phyloP scores from a whole-genome alignment of 257 asterid species.

The Asclepias syriaca region DNA sequence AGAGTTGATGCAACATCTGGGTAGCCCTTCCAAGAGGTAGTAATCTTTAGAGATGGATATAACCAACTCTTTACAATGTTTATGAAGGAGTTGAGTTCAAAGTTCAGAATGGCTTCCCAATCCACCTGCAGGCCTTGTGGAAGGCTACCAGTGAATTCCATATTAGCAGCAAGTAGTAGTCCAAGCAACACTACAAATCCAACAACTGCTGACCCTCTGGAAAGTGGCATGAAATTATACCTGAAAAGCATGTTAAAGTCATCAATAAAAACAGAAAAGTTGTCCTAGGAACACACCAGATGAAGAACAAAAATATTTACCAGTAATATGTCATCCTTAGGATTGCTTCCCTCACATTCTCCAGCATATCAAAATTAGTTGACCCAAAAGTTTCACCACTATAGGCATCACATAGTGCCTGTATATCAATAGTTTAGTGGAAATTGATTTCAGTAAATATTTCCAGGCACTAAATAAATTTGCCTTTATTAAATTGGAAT shows the following conservation, averaged over 20 bases:
- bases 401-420: slow-evolving; percentile 85
- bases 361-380: slow-evolving; percentile 75
- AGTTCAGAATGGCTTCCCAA: slow-evolving; percentile 92
- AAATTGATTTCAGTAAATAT: background rate
- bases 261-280: background rate
- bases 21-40: slow-evolving; percentile 86
- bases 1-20: slow-evolving; percentile 91
- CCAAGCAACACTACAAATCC: slow-evolving; percentile 86
- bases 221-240: slow-evolving; percentile 89
- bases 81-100: slow-evolving; percentile 52
- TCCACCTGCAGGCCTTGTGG: slow-evolving; percentile 89
- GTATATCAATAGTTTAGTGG: slow-evolving; percentile 21
- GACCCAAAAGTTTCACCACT: slow-evolving; percentile 87
- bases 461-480: background rate
- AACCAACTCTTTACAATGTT: slow-evolving; percentile 69
- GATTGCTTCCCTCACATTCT: slow-evolving; percentile 77
- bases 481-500: background rate
- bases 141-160: slow-evolving; percentile 90
- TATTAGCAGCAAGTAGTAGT: slow-evolving; percentile 84
- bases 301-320: slow-evolving; percentile 31
- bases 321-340: slow-evolving; percentile 87
- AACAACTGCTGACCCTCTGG: slow-evolving; percentile 71
- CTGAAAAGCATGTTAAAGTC: slow-evolving; percentile 38
- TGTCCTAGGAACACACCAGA: background rate
- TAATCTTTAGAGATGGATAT: slow-evolving; percentile 72